Evolutionary conservation across 1,284 basidiomycete genomes (phyloP).

Genomic region (Apiotrichum montevideense): DNA sequence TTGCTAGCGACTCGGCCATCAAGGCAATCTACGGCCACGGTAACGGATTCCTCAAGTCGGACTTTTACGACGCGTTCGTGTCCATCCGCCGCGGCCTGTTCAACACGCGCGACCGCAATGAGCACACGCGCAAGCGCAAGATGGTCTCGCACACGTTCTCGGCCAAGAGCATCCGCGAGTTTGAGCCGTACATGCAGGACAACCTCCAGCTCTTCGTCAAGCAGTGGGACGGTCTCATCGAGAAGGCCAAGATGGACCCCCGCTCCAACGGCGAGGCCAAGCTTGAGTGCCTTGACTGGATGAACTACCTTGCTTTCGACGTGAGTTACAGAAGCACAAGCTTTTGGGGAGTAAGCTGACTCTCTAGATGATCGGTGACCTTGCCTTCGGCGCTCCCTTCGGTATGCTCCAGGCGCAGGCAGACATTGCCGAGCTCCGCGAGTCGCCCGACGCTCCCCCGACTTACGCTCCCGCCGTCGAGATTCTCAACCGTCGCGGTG

Average conservation of each 20-base stretch:
- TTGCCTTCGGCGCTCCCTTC: conserved; percentile 80
- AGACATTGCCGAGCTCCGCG: conserved; percentile 64
- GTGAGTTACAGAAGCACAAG: background rate
- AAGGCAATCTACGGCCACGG: conserved; percentile 66
- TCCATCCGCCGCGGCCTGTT: conserved; percentile 56
- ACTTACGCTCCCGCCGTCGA: conserved; percentile 68
- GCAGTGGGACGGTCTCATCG: conserved; percentile 77
- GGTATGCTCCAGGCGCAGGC: conserved; percentile 75
- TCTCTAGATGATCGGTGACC: conserved; percentile 61
- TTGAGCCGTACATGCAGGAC: conserved; percentile 64
- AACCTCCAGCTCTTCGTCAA: conserved; percentile 59
- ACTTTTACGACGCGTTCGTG: conserved; percentile 68
- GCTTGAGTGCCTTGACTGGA: conserved; percentile 66
- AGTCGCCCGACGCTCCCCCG: conserved; percentile 34
- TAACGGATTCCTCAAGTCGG: conserved; percentile 67
- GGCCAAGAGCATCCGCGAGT: conserved; percentile 56
- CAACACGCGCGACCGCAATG: conserved; percentile 59
- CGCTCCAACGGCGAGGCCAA: conserved; percentile 51
- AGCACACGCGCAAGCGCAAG: conserved; percentile 84
- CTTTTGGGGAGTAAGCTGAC: background rate
- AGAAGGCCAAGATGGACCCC: conserved; percentile 42
- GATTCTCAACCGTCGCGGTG: conserved; percentile 83
- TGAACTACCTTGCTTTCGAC: conserved; percentile 80
- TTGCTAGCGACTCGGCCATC: conserved; percentile 71
- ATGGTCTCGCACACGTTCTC: conserved; percentile 83